Evolutionary conservation across 106 monocot species (phyloP).

Genomic region (Apostasia ramifera): DNA sequence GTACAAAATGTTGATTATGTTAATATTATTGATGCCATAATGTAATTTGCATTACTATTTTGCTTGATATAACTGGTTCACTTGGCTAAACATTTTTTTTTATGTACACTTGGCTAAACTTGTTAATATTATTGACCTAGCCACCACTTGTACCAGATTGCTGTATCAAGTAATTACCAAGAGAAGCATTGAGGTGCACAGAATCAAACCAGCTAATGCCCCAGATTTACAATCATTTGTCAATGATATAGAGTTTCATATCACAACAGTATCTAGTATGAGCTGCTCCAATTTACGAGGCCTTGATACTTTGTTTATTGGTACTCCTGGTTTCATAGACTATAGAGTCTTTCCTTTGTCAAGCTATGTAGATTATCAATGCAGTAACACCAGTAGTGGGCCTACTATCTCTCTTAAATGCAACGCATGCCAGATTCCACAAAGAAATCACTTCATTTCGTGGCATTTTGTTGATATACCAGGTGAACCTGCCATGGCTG

Average conservation of each 20-base stretch:
- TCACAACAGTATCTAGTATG: conserved; percentile 88
- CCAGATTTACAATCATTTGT: conserved; percentile 71
- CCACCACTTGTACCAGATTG: conserved; percentile 34
- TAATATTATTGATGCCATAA: neutral
- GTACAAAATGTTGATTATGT: neutral
- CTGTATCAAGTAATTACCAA: conserved; percentile 74
- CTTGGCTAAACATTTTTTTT: conserved; percentile 1
- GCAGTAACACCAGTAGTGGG: conserved; percentile 74
- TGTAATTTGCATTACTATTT: neutral
- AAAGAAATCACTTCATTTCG: conserved; percentile 71
- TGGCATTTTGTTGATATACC: conserved; percentile 95
- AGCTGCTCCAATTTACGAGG: conserved; percentile 71
- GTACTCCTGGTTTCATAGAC: conserved; percentile 66
- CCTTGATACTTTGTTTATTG: conserved; percentile 53
- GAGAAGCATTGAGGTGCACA: conserved; percentile 65
- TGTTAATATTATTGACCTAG: neutral
- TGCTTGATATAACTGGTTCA: neutral
- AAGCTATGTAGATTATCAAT: conserved; percentile 37
- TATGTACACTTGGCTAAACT: neutral
- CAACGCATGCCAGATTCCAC: conserved; percentile 63
- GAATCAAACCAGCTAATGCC: conserved; percentile 72
- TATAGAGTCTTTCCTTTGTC: conserved; percentile 58
- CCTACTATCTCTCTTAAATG: conserved; percentile 80
- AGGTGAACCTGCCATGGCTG: conserved; percentile 73
- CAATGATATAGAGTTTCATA: conserved; percentile 93